Percentiles rank a stretch among this genome's conserved stretches.
Evolutionary conservation across 768 basidiomycete genomes (phyloP).

Genomic region (Peribolospora baueri): DNA sequence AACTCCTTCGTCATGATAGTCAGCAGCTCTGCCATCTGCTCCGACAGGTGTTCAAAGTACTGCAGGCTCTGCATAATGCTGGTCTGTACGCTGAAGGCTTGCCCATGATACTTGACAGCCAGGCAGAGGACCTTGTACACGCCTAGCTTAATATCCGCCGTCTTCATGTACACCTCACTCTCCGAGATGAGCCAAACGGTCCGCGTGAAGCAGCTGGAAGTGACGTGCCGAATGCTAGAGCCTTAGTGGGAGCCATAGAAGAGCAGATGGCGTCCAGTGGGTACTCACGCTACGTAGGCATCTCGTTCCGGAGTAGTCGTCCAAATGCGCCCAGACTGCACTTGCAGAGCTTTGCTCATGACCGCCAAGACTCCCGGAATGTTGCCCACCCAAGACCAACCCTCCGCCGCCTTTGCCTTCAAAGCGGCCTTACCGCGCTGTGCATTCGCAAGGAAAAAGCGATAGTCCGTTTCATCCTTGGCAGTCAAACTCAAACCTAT

Average conservation of each 20-base stretch:
- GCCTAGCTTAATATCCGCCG: slow-evolving; percentile 37
- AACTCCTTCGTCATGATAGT: slow-evolving; percentile 56
- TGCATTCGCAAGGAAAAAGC: slow-evolving; percentile 9
- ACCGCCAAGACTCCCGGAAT: slow-evolving; percentile 43
- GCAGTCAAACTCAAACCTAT: too few species aligned
- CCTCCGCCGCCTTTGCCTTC: slow-evolving; percentile 8
- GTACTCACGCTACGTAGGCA: slow-evolving; percentile 50
- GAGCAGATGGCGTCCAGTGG: too few species aligned
- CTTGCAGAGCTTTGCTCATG: slow-evolving; percentile 42
- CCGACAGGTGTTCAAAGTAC: slow-evolving; percentile 80
- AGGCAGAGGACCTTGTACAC: slow-evolving; percentile 72
- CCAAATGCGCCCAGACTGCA: slow-evolving; percentile 64
- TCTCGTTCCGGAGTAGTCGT: slow-evolving; percentile 65
- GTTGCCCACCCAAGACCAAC: slow-evolving; percentile 56
- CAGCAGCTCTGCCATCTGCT: slow-evolving; percentile 79
- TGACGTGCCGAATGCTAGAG: neutral
- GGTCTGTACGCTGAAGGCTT: slow-evolving; percentile 57
- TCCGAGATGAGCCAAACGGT: slow-evolving; percentile 72
- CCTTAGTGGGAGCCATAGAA: neutral
- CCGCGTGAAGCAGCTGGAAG: slow-evolving; percentile 53
- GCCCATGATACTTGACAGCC: slow-evolving; percentile 74
- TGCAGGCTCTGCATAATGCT: slow-evolving; percentile 75
- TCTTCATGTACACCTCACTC: slow-evolving; percentile 71
- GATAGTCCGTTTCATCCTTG: too few species aligned
- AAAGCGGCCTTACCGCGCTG: slow-evolving; percentile 33